These are phyloP conservation scores for Capillidium heterosporum DNA, from an alignment of 371 early-diverging fungal genomes.

Conservation along the genomic window DNA sequence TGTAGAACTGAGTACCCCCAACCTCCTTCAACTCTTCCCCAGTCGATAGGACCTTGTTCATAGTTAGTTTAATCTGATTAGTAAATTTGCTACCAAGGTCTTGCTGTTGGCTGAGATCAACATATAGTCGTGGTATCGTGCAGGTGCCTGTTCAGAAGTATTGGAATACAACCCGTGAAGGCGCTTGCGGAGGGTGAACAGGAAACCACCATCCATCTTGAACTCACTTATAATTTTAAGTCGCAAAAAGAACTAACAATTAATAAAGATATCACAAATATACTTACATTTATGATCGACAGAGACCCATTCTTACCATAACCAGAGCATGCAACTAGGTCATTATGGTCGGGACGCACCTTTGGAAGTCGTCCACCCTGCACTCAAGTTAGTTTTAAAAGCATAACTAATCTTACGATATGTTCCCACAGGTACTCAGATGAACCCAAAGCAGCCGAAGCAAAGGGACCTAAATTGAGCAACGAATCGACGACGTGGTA, in stretches of 20 bases:
- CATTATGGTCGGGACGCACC: slow-evolving; percentile 23
- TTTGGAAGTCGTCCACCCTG: slow-evolving; percentile 6
- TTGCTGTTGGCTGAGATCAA: slow-evolving; percentile 43
- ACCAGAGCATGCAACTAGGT: slow-evolving; percentile 67
- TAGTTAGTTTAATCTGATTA: background rate
- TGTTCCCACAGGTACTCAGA: slow-evolving; percentile 5
- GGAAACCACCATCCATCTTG: slow-evolving; percentile 23
- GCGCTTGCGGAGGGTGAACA: slow-evolving; percentile 18
- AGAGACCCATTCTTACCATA: slow-evolving; percentile 54
- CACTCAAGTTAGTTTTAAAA: background rate
- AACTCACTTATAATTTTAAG: slow-evolving; percentile 54
- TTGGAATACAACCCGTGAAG: slow-evolving; percentile 33
- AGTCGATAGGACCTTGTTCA: slow-evolving; percentile 37
- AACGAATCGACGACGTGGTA: background rate
- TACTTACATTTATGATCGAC: slow-evolving; percentile 44
- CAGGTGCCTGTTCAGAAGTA: background rate
- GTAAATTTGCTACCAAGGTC: no score
- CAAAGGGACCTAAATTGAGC: background rate
- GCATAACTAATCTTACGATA: background rate
- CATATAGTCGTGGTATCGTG: slow-evolving; percentile 33
- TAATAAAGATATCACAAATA: background rate
- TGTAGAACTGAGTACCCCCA: slow-evolving; percentile 52
- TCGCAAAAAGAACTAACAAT: slow-evolving; percentile 20
- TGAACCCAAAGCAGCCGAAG: background rate
- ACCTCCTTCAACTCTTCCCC: slow-evolving; percentile 75